phyloP scores from a whole-genome alignment of 257 asterid genomes.

The Phtheirospermum japonicum region DNA sequence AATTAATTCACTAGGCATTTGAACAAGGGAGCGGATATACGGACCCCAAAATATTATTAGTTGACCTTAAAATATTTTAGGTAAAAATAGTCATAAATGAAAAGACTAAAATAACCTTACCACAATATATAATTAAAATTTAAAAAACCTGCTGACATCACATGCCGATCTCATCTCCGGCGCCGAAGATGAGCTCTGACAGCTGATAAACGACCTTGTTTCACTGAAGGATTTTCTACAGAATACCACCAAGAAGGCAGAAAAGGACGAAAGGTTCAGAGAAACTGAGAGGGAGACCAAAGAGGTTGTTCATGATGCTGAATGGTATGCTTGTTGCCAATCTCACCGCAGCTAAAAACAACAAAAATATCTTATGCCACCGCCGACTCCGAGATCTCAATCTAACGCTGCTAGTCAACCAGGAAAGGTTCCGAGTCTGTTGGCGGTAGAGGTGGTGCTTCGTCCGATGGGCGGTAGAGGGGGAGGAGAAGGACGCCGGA shows the following conservation, averaged over 20 bases:
- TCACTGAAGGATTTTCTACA: neutral
- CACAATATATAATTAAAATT: too few relatives aligned
- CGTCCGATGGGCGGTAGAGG: too few relatives aligned
- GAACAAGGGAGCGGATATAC: too few relatives aligned
- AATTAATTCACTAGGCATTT: too few relatives aligned
- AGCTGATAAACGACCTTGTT: neutral
- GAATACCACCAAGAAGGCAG: neutral
- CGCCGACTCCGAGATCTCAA: neutral
- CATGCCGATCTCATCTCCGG: neutral
- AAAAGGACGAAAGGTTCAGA: neutral
- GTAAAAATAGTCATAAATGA: too few relatives aligned
- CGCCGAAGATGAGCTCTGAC: constrained; percentile 5
- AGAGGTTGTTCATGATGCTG: constrained; percentile 22
- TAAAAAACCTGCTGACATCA: neutral
- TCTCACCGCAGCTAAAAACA: neutral
- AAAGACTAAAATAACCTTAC: too few relatives aligned
- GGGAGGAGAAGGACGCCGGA: too few relatives aligned
- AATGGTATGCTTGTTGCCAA: constrained; percentile 26
- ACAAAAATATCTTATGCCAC: neutral
- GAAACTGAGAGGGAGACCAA: constrained; percentile 23
- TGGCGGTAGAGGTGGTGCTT: too few relatives aligned
- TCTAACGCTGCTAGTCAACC: neutral
- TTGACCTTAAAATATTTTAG: too few relatives aligned
- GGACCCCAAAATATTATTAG: too few relatives aligned
- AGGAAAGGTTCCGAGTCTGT: too few relatives aligned